Base-by-base conservation (phyloP, 177 flowering plant genomes). In the Vitis hybrid region DNA sequence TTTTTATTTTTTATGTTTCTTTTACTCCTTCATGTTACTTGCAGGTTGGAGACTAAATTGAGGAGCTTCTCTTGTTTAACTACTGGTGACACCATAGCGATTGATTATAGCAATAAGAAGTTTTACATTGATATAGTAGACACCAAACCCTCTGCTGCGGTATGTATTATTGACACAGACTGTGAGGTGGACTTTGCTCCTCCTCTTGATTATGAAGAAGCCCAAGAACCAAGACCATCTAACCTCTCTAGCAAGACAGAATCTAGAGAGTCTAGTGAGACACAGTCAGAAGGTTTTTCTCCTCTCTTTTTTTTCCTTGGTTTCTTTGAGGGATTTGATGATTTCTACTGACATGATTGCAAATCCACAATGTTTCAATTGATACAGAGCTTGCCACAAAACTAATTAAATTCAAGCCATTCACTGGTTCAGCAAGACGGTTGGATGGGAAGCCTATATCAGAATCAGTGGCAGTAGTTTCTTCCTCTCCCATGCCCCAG, bases 171-270 rank as follows among this genome's bases (percentile, higher is more conserved):
- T 48, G 89, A 86, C 68, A 87, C 91, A 4, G 91, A 87, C 68
- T 87, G 91, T 73, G 91, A 87, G 73, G 91, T 86, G 24, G 91
- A 87, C 60, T 87, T 87, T 80, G 88, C 87, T 5, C 86, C 85
- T 21, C 88, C 89, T 19, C 83, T 86, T 62, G 91, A 87, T 77
- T 87, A 84, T 48, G 73, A 78, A 68, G 88, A 86, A 70, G 87
- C 89, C 14, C 83, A 78, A 48, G 81, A 81, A 51, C 82, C 81
- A 1, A 61, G 48, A 6, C 56, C 73, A 17, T 24, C 80, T 55
- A 6, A 61, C 52, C 30, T 6, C 27, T 30, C 70, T 35, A 72
- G 69, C 64, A 80, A 67, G 72, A 52, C 2, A 49, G 62, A 64
- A 46, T 62, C 77, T 57, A 24, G 27, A 24, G 27, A 24, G 27